Conservation (phyloP, 2,329 filamentous ascomycete genomes). For the Apiospora rasikravindrae region DNA sequence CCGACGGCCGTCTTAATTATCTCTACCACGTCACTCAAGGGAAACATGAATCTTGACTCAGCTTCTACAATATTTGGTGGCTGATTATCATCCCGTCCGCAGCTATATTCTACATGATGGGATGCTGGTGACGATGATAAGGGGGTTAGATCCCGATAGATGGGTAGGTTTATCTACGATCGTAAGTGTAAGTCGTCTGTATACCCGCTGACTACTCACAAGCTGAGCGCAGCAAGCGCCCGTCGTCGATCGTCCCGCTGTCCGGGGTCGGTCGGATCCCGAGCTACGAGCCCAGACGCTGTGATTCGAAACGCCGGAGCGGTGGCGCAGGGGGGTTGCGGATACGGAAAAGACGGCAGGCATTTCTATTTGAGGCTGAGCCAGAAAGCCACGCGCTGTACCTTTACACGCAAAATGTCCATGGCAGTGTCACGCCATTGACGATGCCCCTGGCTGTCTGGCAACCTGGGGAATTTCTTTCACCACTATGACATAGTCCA, state of each 20-base stretch:
- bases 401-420: too few relatives aligned
- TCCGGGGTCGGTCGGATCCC: not conserved
- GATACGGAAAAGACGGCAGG: not conserved
- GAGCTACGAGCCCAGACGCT: not conserved
- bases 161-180: not conserved
- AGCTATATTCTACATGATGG: too few relatives aligned
- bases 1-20: not conserved
- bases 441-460: too few relatives aligned
- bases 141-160: not conserved
- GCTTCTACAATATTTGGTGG: too few relatives aligned
- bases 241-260: not conserved
- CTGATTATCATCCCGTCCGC: too few relatives aligned
- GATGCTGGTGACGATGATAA: not conserved
- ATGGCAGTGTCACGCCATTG: too few relatives aligned
- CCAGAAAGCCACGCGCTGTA: too few relatives aligned
- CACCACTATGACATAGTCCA: too few relatives aligned
- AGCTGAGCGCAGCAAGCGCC: not conserved
- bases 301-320: conserved; percentile 5
- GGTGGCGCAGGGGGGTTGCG: not conserved
- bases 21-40: not conserved
- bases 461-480: too few relatives aligned
- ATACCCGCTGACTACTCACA: not conserved
- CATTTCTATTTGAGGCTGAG: not conserved
- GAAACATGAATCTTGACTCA: not conserved
- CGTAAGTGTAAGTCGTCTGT: not conserved